Base-by-base conservation (phyloP, 768 basidiomycete genomes). In the Phylloporus sp. region DNA sequence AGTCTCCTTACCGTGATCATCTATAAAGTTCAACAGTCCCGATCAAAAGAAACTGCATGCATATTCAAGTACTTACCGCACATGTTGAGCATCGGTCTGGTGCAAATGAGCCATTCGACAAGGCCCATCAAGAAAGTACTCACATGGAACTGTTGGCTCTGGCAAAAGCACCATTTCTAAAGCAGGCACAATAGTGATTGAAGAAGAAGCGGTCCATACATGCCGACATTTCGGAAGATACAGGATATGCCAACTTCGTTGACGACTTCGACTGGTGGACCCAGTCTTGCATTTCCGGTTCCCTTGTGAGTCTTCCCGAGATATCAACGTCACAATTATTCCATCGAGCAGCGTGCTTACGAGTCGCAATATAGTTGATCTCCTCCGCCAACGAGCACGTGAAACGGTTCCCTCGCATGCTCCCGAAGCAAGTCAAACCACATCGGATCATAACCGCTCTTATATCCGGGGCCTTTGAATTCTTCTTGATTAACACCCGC, bases 341-440 rank as follows among this genome's bases (percentile, higher is more conserved):
- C 13, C 5, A n/a, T 33, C 21, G 17, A 46, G 32, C 14, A 18
- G 24, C 15, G 21, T n/a, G 59, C 81, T 35, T 56, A 84, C 85
- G 74, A 70, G 54, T 92, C 90, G 52, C 89, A 90, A 58, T 92
- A 96, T 15, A 96, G 73, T 63, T 95, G 93, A 63, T 95, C 92
- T 10, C 93, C 92, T 17, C 95, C 95, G 15, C 95, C 95, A 6
- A 96, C 84, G 28, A 98, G 74, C n/a, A 74, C 80, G 59, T 99
- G 95, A 62, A 92, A 92, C 0, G 95, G 93, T 47, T 72, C 70
- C 58, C 81, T 77, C 3, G 77, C 73, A 57, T 98, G 96, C 57
- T 86, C 83, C 34, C 79, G 69, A 21, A 98, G 77, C n/a, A 99
- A 69, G 68, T 99, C 94, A 50, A 82, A 75, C 95, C 95, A 99